Conservation (phyloP, 345 rosid species). For the Aethionema arabicum region DNA sequence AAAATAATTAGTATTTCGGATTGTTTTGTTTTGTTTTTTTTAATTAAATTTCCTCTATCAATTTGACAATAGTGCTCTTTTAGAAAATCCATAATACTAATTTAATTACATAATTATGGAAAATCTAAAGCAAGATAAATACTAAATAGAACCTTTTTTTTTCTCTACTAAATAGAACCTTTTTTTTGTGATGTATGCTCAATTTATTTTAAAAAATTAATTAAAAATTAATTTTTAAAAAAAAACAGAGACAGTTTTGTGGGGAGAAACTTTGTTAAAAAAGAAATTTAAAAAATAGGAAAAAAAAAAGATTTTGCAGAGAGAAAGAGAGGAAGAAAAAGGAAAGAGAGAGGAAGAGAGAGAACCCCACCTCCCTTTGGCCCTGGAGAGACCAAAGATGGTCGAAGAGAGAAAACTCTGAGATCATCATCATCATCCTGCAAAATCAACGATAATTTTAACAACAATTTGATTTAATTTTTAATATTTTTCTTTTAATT, state of each 20-base stretch:
- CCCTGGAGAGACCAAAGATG: conserved; percentile 49
- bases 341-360: conserved; percentile 31
- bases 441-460: conserved; percentile 47
- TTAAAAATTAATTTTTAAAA: not conserved
- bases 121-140: conserved; percentile 32
- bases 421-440: conserved; percentile 53
- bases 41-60: no score
- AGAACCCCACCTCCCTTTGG: conserved; percentile 36
- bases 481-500: conserved; percentile 41
- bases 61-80: no score
- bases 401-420: conserved; percentile 72
- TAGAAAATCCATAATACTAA: not conserved
- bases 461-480: conserved; percentile 26
- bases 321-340: conserved; percentile 25
- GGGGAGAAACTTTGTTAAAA: conserved; percentile 30
- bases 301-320: conserved; percentile 13
- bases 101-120: conserved; percentile 31
- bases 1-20: no score
- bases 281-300: conserved; percentile 14
- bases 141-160: conserved; percentile 1
- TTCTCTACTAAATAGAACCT: no score
- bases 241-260: conserved; percentile 32
- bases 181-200: not conserved
- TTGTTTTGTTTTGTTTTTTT: no score
- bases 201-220: not conserved